Conservation (phyloP, 1,284 basidiomycete genomes). For the Moesziomyces sp. region DNA sequence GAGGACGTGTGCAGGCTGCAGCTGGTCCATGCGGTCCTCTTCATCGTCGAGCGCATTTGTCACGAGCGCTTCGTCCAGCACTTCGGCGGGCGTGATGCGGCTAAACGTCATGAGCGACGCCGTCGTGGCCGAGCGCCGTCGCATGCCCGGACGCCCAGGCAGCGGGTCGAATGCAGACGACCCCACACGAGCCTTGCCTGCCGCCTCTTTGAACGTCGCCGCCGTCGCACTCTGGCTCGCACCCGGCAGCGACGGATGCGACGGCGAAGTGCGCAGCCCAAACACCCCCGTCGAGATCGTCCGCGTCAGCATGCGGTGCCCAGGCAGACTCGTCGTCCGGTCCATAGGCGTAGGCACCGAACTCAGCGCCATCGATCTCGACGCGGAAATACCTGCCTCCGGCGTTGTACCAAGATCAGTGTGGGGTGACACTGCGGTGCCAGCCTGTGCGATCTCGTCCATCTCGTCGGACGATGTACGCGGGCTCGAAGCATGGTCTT, state of each 20-base stretch:
- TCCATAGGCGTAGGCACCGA: conserved; percentile 27
- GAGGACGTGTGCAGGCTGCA: conserved; percentile 21
- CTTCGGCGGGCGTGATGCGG: conserved; percentile 42
- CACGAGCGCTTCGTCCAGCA: conserved; percentile 50
- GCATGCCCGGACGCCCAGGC: conserved; percentile 35
- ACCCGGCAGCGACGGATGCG: conserved; percentile 8
- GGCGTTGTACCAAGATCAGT: neutral
- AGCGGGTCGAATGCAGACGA: conserved; percentile 35
- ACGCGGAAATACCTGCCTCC: neutral
- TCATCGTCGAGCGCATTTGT: conserved; percentile 44
- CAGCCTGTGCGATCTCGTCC: neutral
- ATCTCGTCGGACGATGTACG: neutral
- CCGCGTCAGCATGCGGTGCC: conserved; percentile 18
- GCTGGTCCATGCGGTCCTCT: conserved; percentile 32
- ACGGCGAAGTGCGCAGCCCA: conserved; percentile 14
- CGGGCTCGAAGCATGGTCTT: neutral
- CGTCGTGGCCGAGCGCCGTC: conserved; percentile 40
- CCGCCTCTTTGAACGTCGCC: conserved; percentile 6
- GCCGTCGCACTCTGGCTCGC: conserved; percentile 8
- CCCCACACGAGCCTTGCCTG: conserved; percentile 12
- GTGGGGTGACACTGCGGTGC: no score
- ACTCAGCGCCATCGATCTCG: conserved; percentile 14
- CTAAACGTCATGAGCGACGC: conserved; percentile 41
- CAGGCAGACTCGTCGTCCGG: conserved; percentile 39
- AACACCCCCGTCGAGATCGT: conserved; percentile 13